A percentile compares a stretch with the other conserved stretches of the same genome.
Conservation (phyloP, 331 rosid genomes). For the Pyrus hybrid region DNA sequence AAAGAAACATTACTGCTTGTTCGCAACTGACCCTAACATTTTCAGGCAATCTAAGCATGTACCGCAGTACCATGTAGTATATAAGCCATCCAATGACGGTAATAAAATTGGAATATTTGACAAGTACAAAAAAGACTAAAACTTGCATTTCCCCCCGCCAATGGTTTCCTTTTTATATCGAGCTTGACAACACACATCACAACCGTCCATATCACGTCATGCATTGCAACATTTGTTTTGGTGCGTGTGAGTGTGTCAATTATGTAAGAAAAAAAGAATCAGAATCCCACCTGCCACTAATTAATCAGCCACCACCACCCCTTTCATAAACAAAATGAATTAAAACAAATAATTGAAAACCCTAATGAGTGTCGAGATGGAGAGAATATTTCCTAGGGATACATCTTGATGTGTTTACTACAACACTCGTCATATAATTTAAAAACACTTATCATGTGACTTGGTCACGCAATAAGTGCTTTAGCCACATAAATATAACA, state of each 20-base stretch:
- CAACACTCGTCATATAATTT: background rate
- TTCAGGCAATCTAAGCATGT: too few relatives aligned
- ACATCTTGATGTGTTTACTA: background rate
- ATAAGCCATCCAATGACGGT: background rate
- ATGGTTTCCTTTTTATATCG: background rate
- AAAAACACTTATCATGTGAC: background rate
- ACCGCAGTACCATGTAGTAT: too few relatives aligned
- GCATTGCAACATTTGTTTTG: constrained; percentile 8
- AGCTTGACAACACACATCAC: background rate
- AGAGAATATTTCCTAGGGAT: background rate
- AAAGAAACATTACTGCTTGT: rapidly evolving
- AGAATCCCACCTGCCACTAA: constrained; percentile 30
- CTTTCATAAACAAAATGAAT: background rate
- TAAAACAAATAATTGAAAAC: background rate
- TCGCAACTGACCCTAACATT: background rate
- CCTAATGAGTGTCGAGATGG: background rate
- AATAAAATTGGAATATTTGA: background rate
- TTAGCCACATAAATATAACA: background rate
- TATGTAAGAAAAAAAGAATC: constrained; percentile 19
- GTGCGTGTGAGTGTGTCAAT: background rate
- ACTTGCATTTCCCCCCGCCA: background rate
- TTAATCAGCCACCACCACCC: background rate
- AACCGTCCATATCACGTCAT: constrained; percentile 11
- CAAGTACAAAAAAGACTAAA: background rate
- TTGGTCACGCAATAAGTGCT: background rate